Percentiles rank a stretch among this genome's conserved stretches.
These are phyloP conservation scores for Coniochaeta prunicola DNA, from an alignment of 2,329 filamentous ascomycete genomes.

Conservation along the genomic window DNA sequence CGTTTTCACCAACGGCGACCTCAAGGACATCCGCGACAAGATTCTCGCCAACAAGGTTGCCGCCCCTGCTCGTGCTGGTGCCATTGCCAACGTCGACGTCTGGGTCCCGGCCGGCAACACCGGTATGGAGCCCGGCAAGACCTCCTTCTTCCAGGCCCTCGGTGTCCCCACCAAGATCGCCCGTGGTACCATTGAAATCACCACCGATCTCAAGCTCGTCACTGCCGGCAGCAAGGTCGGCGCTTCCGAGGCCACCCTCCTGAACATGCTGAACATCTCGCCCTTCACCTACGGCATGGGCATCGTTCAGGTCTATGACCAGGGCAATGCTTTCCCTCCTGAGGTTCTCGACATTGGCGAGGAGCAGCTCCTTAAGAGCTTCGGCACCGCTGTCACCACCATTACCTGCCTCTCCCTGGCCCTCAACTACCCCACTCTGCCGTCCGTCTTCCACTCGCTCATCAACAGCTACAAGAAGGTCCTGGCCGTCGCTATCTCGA, in stretches of 20 bases:
- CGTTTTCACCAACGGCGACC: slow-evolving; percentile 97
- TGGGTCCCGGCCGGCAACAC: slow-evolving; percentile 98
- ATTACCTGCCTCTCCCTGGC: slow-evolving; percentile 90
- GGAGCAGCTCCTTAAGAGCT: slow-evolving; percentile 81
- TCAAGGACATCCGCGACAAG: slow-evolving; percentile 88
- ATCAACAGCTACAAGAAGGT: slow-evolving; percentile 99
- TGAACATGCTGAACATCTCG: slow-evolving; percentile 99
- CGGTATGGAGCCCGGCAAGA: slow-evolving; percentile 99
- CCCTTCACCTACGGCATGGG: slow-evolving; percentile 99
- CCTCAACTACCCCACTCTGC: slow-evolving; percentile 89
- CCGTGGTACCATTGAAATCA: slow-evolving; percentile 99
- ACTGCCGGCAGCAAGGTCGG: slow-evolving; percentile 92
- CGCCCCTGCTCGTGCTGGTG: slow-evolving; percentile 95
- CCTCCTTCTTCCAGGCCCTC: slow-evolving; percentile 99
- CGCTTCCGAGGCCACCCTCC: slow-evolving; percentile 94
- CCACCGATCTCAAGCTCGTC: slow-evolving; percentile 93
- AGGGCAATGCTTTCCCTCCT: slow-evolving; percentile 85
- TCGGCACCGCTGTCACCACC: slow-evolving; percentile 74
- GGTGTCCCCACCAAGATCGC: slow-evolving; percentile 99
- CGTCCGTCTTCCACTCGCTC: slow-evolving; percentile 91
- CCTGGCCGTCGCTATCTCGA: slow-evolving; percentile 81
- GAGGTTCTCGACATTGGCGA: slow-evolving; percentile 89
- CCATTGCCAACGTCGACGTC: slow-evolving; percentile 87
- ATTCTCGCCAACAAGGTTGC: slow-evolving; percentile 96
- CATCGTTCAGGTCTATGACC: slow-evolving; percentile 93